Conservation (phyloP, 1,139 yeast genomes). For the Kodamaea sp. region DNA sequence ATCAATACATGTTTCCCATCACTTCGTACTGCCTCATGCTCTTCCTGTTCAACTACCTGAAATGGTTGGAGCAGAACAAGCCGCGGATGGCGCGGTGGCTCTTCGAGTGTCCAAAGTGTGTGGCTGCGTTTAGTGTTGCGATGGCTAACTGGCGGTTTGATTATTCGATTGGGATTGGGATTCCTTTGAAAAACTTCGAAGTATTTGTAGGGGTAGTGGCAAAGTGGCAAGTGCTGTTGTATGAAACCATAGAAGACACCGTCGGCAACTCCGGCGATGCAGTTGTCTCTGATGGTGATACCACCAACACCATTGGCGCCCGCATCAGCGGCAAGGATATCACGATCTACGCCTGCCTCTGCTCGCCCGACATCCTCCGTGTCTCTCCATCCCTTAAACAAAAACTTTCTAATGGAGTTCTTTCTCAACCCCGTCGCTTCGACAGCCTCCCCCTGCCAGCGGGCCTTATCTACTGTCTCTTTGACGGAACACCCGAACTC, state of each 20-base stretch:
- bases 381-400: too few species aligned
- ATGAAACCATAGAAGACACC: constrained; percentile 47
- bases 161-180: constrained; percentile 48
- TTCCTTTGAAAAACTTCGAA: constrained; percentile 31
- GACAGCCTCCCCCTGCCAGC: constrained; percentile 24
- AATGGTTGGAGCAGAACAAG: constrained; percentile 42
- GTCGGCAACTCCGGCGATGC: too few species aligned
- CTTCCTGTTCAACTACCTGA: constrained; percentile 54
- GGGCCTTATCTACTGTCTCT: constrained; percentile 49
- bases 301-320: too few species aligned
- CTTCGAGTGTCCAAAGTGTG: constrained; percentile 49
- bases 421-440: constrained; percentile 10
- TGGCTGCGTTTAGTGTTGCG: constrained; percentile 48
- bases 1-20: constrained; percentile 43
- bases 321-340: too few species aligned
- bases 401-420: constrained; percentile 1
- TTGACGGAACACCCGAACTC: constrained; percentile 49
- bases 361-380: too few species aligned
- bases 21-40: constrained; percentile 53
- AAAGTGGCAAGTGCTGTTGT: constrained; percentile 36
- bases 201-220: constrained; percentile 23
- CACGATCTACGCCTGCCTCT: too few species aligned
- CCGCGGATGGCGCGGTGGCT: constrained; percentile 37
- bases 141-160: constrained; percentile 49
- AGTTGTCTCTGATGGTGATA: too few species aligned